Percentiles rank a stretch among this genome's conserved stretches.
phyloP scores from a whole-genome alignment of 768 basidiomycete genomes.

The Lentinula aciculospora region DNA sequence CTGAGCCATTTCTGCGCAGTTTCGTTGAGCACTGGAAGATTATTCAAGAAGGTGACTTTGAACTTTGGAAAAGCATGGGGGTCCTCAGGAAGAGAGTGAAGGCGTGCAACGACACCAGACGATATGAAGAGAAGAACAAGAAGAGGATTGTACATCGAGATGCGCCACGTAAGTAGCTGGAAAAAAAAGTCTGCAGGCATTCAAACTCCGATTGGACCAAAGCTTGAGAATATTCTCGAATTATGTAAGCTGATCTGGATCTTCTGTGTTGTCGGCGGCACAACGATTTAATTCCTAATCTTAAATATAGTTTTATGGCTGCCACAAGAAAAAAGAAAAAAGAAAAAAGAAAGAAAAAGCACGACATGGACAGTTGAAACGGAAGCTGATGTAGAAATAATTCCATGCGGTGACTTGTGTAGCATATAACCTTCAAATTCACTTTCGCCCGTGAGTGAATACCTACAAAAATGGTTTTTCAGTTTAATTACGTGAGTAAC shows the following conservation, averaged over 20 bases:
- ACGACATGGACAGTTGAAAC: background rate
- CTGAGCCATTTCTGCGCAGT: slow-evolving; percentile 73
- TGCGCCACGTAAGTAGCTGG: background rate
- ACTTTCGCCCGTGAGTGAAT: slow-evolving; percentile 2
- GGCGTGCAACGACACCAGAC: slow-evolving; percentile 28
- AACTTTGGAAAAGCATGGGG: slow-evolving; percentile 79
- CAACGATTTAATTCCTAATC: background rate
- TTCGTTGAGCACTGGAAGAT: slow-evolving; percentile 64
- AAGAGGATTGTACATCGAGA: background rate
- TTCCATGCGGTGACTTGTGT: background rate
- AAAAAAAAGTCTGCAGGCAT: background rate
- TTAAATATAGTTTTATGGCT: background rate
- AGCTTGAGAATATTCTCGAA: background rate
- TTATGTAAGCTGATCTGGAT: background rate
- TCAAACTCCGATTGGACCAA: background rate
- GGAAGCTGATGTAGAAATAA: background rate
- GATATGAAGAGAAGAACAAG: slow-evolving; percentile 6
- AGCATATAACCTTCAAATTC: background rate
- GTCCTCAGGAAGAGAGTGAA: slow-evolving; percentile 76
- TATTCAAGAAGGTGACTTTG: slow-evolving; percentile 72
- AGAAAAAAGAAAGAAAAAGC: background rate
- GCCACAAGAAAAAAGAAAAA: background rate
- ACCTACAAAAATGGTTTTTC: background rate
- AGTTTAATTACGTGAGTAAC: slow-evolving; percentile 50
- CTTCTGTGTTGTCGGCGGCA: background rate